Conservation (phyloP, 2,329 filamentous ascomycete species). For the Cordyceps pruinosa region DNA sequence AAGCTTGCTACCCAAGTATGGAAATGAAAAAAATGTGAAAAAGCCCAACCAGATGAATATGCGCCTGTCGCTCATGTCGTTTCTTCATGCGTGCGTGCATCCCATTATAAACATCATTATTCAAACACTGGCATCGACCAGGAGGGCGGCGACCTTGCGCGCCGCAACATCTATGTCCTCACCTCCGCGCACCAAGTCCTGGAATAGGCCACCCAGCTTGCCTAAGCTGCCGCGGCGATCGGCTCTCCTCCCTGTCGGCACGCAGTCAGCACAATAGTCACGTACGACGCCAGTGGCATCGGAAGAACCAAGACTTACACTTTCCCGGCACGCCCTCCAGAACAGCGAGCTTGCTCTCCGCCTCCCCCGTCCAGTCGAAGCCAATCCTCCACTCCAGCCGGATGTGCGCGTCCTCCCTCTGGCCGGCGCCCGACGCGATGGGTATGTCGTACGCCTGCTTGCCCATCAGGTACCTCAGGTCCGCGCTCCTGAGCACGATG, state of each 20-base stretch:
- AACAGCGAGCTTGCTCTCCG: conserved; percentile 50
- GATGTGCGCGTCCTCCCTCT: conserved; percentile 33
- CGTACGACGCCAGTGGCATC: too few relatives aligned
- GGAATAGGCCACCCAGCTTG: conserved; percentile 54
- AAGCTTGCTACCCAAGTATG: neutral
- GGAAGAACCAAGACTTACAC: conserved; percentile 44
- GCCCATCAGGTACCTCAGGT: conserved; percentile 49
- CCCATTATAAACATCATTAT: neutral
- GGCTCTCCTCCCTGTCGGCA: conserved; percentile 48
- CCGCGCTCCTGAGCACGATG: conserved; percentile 23
- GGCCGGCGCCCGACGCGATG: conserved; percentile 26
- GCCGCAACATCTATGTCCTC: conserved; percentile 51
- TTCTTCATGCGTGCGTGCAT: conserved; percentile 2
- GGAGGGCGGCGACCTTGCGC: conserved; percentile 51
- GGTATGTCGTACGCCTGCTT: conserved; percentile 42
- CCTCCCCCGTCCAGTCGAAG: conserved; percentile 70
- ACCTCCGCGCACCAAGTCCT: conserved; percentile 47
- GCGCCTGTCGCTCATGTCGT: conserved; percentile 4
- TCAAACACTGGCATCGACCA: conserved; percentile 28
- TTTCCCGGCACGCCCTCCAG: conserved; percentile 51
- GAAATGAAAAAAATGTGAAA: conserved; percentile 5
- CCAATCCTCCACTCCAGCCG: conserved; percentile 56
- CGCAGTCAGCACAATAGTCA: conserved; percentile 15
- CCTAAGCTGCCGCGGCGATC: conserved; percentile 51
- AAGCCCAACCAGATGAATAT: conserved; percentile 18